Percentiles rank a stretch among this genome's conserved stretches.
Conservation (phyloP, 345 rosid genomes). For the Citrus cavaleriei region DNA sequence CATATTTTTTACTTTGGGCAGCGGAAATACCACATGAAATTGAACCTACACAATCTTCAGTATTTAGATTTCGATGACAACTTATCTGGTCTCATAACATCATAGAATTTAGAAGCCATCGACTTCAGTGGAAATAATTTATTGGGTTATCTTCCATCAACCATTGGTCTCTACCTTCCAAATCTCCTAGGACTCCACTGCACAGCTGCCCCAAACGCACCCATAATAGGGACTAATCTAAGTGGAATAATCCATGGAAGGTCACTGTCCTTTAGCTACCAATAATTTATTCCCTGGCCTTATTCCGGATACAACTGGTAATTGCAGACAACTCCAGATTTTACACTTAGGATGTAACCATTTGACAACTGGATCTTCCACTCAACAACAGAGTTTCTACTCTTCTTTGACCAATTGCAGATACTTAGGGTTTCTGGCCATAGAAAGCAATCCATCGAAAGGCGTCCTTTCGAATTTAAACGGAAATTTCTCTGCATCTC, state of each 20-base stretch:
- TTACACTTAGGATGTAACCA: not conserved
- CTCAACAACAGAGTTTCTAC: not conserved
- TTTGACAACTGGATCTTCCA: not conserved
- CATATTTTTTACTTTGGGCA: not conserved
- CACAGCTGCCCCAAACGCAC: no score
- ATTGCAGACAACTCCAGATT: not conserved
- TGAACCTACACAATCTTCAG: not conserved
- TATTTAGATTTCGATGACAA: not conserved
- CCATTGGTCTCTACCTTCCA: not conserved
- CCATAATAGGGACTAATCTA: not conserved
- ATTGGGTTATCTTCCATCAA: not conserved
- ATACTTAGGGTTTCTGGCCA: not conserved
- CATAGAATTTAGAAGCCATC: not conserved
- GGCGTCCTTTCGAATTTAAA: not conserved
- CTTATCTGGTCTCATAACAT: not conserved
- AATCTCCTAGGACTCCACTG: not conserved
- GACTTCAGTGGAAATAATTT: not conserved
- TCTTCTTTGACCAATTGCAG: conserved; percentile 4
- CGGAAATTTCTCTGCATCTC: conserved; percentile 2
- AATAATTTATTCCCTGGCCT: conserved; percentile 15
- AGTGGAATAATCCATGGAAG: conserved; percentile 7
- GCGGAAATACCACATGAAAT: not conserved
- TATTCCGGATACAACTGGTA: conserved; percentile 3
- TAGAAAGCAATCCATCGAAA: not conserved
- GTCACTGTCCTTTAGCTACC: conserved; percentile 3